Conservation (phyloP, 2,329 filamentous ascomycete species). For the Hirsutella thompsonii region DNA sequence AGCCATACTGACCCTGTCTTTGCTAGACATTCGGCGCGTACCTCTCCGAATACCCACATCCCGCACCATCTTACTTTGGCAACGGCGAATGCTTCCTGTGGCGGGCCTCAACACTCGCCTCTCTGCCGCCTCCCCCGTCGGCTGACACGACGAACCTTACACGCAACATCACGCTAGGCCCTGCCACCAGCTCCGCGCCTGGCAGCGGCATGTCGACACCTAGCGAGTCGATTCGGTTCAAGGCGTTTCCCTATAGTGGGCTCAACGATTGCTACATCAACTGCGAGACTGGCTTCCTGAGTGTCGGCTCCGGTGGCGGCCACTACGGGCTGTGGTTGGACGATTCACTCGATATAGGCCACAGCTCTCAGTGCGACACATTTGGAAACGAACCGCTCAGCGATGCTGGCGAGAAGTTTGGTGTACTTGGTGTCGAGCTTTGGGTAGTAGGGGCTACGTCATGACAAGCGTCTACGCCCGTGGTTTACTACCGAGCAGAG, state of each 20-base stretch:
- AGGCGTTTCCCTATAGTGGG: conserved; percentile 91
- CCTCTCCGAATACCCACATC: conserved; percentile 76
- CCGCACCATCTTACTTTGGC: conserved; percentile 76
- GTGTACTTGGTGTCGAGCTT: conserved; percentile 78
- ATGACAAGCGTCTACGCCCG: background rate
- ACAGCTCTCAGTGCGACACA: conserved; percentile 74
- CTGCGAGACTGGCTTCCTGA: conserved; percentile 75
- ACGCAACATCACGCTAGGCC: conserved; percentile 24
- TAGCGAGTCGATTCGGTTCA: conserved; percentile 77
- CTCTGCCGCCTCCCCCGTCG: conserved; percentile 37
- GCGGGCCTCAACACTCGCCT: conserved; percentile 44
- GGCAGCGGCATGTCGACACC: conserved; percentile 12
- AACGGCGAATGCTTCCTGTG: conserved; percentile 85
- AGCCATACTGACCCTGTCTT: conserved; percentile 1
- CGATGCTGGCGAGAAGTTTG: conserved; percentile 86
- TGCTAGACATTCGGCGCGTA: conserved; percentile 77
- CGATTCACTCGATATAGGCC: conserved; percentile 68
- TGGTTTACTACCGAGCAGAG: background rate
- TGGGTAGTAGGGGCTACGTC: conserved; percentile 65
- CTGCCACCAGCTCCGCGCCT: conserved; percentile 11
- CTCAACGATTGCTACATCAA: conserved; percentile 96
- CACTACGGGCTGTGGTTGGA: conserved; percentile 92
- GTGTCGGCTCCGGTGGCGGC: conserved; percentile 77
- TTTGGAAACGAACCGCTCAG: conserved; percentile 93
- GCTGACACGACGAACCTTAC: conserved; percentile 34